These are phyloP conservation scores for Solanum hybrid DNA, from an alignment of 305 asterid species.

Conservation along the genomic window DNA sequence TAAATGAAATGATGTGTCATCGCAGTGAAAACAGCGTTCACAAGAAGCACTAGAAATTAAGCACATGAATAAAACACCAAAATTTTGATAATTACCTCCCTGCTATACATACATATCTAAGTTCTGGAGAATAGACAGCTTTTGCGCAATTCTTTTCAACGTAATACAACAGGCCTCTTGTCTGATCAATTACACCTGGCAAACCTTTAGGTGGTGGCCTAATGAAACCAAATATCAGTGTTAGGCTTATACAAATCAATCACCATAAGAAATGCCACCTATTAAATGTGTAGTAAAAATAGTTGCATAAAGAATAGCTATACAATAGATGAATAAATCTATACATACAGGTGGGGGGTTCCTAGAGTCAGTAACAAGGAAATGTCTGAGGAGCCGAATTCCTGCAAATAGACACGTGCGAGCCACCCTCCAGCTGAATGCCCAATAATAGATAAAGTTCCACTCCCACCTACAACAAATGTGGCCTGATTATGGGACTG, in stretches of 20 bases:
- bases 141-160: slow-evolving; percentile 71
- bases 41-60: not conserved
- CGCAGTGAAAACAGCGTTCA: not conserved
- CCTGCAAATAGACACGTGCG: slow-evolving; percentile 85
- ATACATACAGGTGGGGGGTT: slow-evolving; percentile 80
- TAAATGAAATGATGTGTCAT: not conserved
- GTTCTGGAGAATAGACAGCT: slow-evolving; percentile 73
- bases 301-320: not conserved
- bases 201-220: slow-evolving; percentile 83
- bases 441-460: slow-evolving; percentile 65
- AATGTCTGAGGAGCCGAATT: slow-evolving; percentile 51
- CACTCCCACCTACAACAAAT: slow-evolving; percentile 58
- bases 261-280: not conserved
- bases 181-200: slow-evolving; percentile 91
- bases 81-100: slow-evolving; percentile 56
- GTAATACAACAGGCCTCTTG: slow-evolving; percentile 85
- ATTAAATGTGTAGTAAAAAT: not conserved
- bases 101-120: slow-evolving; percentile 84
- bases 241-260: not conserved
- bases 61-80: not conserved
- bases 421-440: slow-evolving; percentile 99
- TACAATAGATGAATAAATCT: not conserved
- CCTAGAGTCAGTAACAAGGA: slow-evolving; percentile 80
- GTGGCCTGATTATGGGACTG: slow-evolving; percentile 26
- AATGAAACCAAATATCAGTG: not conserved